Evolutionary conservation across 805 yeast genomes (phyloP).

Genomic region (Saccharomycodes ludwigii): DNA sequence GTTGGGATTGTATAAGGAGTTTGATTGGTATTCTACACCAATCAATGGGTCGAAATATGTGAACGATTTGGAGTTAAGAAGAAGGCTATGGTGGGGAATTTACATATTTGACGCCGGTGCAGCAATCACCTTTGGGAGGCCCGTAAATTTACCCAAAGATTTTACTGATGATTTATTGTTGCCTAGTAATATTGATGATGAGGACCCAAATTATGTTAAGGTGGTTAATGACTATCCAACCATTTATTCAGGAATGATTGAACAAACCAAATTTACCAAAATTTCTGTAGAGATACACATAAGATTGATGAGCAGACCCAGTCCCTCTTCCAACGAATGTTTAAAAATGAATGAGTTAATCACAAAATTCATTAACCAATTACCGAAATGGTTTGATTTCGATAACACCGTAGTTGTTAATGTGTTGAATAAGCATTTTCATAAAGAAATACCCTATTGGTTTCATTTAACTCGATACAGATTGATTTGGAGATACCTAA

Average conservation of each 20-base stretch:
- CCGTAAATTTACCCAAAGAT: constrained; percentile 37
- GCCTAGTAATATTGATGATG: constrained; percentile 41
- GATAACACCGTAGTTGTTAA: constrained; percentile 15
- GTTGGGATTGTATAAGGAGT: constrained; percentile 48
- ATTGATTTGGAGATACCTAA: constrained; percentile 46
- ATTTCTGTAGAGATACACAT: constrained; percentile 38
- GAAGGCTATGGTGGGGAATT: constrained; percentile 60
- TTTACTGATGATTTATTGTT: constrained; percentile 32
- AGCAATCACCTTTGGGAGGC: constrained; percentile 54
- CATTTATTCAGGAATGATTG: constrained; percentile 44
- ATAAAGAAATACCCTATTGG: constrained; percentile 32
- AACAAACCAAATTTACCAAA: constrained; percentile 38
- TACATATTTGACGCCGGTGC: constrained; percentile 53
- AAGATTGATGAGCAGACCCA: constrained; percentile 33
- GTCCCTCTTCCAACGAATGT: constrained; percentile 32
- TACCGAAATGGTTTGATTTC: constrained; percentile 39
- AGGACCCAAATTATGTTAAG: constrained; percentile 15
- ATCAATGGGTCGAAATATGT: constrained; percentile 6
- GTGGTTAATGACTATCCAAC: constrained; percentile 29
- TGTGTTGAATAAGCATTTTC: background rate
- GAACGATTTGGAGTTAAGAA: constrained; percentile 33
- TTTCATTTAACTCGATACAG: constrained; percentile 39
- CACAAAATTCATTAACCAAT: constrained; percentile 25
- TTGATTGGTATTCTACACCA: constrained; percentile 26
- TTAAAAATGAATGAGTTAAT: constrained; percentile 34